phyloP scores from a whole-genome alignment of 805 yeast species.

The Hanseniaspora vineae region DNA sequence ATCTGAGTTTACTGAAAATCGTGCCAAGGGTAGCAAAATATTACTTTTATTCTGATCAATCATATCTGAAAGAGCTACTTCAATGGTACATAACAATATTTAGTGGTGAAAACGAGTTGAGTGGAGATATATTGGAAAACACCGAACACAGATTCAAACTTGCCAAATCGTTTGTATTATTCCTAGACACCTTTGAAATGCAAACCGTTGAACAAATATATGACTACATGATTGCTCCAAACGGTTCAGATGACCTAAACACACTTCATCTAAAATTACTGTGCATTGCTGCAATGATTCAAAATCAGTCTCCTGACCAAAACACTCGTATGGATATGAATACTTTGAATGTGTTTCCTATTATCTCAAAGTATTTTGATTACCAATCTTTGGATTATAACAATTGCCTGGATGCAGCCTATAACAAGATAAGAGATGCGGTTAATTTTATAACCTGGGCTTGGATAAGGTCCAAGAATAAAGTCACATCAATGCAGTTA shows the following conservation, averaged over 20 bases:
- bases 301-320: neutral
- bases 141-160: neutral
- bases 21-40: neutral
- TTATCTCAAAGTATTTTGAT: neutral
- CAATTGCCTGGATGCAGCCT: neutral
- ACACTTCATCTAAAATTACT: neutral
- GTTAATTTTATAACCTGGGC: constrained; percentile 78
- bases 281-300: neutral
- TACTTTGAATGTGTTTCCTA: neutral
- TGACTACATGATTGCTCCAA: neutral
- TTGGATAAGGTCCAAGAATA: constrained; percentile 35
- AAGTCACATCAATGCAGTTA: no score
- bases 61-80: neutral
- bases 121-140: neutral
- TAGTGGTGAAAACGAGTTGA: neutral
- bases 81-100: neutral
- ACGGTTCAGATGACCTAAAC: neutral
- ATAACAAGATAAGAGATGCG: constrained; percentile 62
- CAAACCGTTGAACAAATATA: neutral
- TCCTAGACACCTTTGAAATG: neutral
- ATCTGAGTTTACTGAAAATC: neutral
- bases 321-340: neutral
- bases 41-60: neutral
- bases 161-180: neutral
- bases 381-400: neutral